A percentile compares a stretch with the other conserved stretches of the same genome.
phyloP scores from a whole-genome alignment of 2,329 filamentous ascomycete species.

The Onygena corvina region DNA sequence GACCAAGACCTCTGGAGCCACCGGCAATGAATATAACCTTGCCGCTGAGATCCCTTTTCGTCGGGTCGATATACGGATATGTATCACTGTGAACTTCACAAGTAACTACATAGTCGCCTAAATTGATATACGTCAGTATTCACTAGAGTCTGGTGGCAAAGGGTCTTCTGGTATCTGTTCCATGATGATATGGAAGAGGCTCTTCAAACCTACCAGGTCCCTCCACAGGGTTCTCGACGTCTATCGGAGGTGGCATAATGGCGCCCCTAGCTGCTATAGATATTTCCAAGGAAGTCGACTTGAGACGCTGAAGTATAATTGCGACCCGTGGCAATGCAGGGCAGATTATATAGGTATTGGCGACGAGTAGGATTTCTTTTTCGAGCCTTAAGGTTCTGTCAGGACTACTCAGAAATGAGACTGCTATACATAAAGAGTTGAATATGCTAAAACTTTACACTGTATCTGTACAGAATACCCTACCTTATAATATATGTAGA shows the following conservation, averaged over 20 bases:
- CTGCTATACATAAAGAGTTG: too few species aligned
- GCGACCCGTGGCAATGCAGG: too few species aligned
- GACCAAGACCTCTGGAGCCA: slow-evolving; percentile 44
- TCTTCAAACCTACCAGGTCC: background rate
- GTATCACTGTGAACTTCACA: slow-evolving; percentile 24
- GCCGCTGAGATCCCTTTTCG: slow-evolving; percentile 29
- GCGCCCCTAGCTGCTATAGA: background rate
- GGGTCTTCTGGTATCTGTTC: background rate
- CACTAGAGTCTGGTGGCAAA: background rate
- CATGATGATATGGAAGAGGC: background rate
- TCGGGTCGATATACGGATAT: slow-evolving; percentile 35
- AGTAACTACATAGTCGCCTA: slow-evolving; percentile 14
- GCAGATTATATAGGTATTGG: too few species aligned
- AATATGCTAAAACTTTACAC: too few species aligned
- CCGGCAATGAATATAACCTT: slow-evolving; percentile 44
- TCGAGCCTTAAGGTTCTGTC: too few species aligned
- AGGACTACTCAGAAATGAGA: too few species aligned
- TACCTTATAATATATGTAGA: too few species aligned
- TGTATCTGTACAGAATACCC: too few species aligned
- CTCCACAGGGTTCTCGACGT: background rate
- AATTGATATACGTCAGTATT: too few species aligned
- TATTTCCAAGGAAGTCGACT: too few species aligned
- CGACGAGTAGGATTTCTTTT: too few species aligned
- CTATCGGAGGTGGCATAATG: background rate
- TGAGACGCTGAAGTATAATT: too few species aligned